Evolutionary conservation across 805 yeast species (phyloP), one percentile per base, ranked within the genome.

Genomic region (Kluyveromyces nonfermentans): DNA sequence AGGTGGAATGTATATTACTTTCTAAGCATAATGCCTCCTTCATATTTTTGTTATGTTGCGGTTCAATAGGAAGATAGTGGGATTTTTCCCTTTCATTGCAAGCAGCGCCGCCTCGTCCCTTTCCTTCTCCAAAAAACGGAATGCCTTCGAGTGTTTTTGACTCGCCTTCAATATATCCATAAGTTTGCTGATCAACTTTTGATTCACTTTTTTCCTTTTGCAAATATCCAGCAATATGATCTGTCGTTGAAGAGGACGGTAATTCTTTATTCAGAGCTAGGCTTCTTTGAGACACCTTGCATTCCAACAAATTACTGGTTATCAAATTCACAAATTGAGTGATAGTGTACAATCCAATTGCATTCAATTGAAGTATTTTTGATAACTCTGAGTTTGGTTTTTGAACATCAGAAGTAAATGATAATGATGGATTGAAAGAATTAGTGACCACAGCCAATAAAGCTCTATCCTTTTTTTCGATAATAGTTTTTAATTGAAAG

Each of bases 121-220:
- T n/a, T n/a, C n/a, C n/a, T n/a, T n/a, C n/a, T n/a, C n/a, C n/a
- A n/a, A n/a, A n/a, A n/a, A n/a, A n/a, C n/a, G n/a, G n/a, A 30
- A 30, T 30, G 33, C 14, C 33, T 30, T 30, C 10, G 32, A 30
- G 14, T 30, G 10, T 10, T 30, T 30, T 10, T 14, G 32, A 14
- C 14, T 14, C 14, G 32, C 10, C 14, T 30, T 7, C 34, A 15
- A 4, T 31, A 17, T 5, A 43, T 41, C 18, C 44, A 43, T 8
- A 20, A 31, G 40, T 47, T 18, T 41, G 40, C 1, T 42, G 14
- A 7, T 51, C 53, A 7, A 48, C 46, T 30, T 52, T 49, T 4
- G 8, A 9, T 16, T 33, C 10, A 3, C n/a, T 4, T n/a, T 14
- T 33, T 4, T 10, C n/a, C 9, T 3, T 33, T 33, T 33, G 12